These are phyloP conservation scores for Boletales sp. DNA, from an alignment of 768 basidiomycete species.

Conservation along the genomic window DNA sequence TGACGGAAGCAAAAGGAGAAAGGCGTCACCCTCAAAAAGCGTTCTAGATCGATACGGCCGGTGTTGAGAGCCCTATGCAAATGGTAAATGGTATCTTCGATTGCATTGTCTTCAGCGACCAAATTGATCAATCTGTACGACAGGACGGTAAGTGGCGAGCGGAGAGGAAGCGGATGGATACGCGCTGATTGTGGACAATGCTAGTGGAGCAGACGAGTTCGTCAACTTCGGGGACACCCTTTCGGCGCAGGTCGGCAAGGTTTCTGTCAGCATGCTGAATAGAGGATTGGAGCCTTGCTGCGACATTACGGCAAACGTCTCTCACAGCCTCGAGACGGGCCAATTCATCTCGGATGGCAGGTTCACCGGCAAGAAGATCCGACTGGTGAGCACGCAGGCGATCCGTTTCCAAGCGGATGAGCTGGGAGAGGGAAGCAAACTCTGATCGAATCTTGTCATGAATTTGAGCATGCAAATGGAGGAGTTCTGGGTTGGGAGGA, in stretches of 20 bases:
- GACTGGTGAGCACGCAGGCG: slow-evolving; percentile 75
- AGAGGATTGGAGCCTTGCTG: slow-evolving; percentile 57
- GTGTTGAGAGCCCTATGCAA: slow-evolving; percentile 89
- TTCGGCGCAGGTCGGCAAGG: slow-evolving; percentile 70
- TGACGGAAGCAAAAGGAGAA: slow-evolving; percentile 12
- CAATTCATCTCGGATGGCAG: slow-evolving; percentile 96
- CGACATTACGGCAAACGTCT: slow-evolving; percentile 83
- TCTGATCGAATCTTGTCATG: slow-evolving; percentile 72
- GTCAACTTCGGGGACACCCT: slow-evolving; percentile 92
- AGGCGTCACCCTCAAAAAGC: slow-evolving; percentile 79
- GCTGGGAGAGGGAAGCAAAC: slow-evolving; percentile 64
- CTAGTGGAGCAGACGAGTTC: slow-evolving; percentile 94
- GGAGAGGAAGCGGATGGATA: slow-evolving; percentile 1
- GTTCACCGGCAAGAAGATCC: slow-evolving; percentile 85
- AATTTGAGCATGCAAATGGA: slow-evolving; percentile 73
- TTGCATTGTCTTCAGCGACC: slow-evolving; percentile 98
- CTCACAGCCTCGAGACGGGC: slow-evolving; percentile 88
- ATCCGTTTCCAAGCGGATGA: slow-evolving; percentile 63
- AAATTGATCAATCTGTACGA: slow-evolving; percentile 78
- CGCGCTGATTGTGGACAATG: slow-evolving; percentile 94
- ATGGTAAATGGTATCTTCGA: slow-evolving; percentile 98
- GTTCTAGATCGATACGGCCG: slow-evolving; percentile 89
- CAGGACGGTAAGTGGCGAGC: slow-evolving; percentile 14
- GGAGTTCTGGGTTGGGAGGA: slow-evolving; percentile 86
- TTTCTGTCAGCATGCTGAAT: slow-evolving; percentile 70